Evolutionary conservation across 1,139 yeast genomes (phyloP).

Genomic region (Candida pseudoviswanathii): DNA sequence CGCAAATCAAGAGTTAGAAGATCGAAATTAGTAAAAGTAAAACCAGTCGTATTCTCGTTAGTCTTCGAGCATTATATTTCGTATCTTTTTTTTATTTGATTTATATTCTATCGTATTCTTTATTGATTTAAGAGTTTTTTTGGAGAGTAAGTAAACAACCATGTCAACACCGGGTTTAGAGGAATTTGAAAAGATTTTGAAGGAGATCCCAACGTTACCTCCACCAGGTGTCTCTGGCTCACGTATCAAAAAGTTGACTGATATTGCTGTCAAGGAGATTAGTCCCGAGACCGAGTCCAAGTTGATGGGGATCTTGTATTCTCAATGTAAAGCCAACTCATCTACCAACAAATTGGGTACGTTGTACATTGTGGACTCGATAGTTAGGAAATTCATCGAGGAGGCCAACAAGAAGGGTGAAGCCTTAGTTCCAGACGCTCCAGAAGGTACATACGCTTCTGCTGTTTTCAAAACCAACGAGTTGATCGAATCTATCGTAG

Average conservation of each 20-base stretch:
- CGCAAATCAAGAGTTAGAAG: neutral
- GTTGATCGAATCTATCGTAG: conserved; percentile 58
- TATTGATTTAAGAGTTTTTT: neutral
- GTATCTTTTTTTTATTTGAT: neutral
- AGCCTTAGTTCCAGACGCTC: conserved; percentile 46
- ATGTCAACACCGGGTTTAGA: conserved; percentile 33
- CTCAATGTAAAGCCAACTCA: conserved; percentile 75
- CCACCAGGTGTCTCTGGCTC: conserved; percentile 96
- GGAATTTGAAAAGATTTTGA: conserved; percentile 69
- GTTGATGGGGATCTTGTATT: conserved; percentile 59
- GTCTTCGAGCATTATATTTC: neutral
- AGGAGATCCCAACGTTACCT: conserved; percentile 73
- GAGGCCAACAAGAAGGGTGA: conserved; percentile 63
- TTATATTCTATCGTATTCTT: neutral
- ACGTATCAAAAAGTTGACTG: conserved; percentile 84
- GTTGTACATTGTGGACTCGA: conserved; percentile 87
- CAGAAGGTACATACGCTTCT: conserved; percentile 74
- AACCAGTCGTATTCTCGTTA: neutral
- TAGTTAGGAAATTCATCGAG: conserved; percentile 83
- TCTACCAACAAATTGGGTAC: conserved; percentile 87
- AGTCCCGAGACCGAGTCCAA: conserved; percentile 50
- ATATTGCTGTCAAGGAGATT: conserved; percentile 70
- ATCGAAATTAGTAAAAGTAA: neutral
- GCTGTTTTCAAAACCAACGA: conserved; percentile 66
- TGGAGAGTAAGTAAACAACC: neutral